Percentiles rank a stretch among this genome's conserved stretches.
These are phyloP conservation scores for Dictyostelium purpureum DNA, from an alignment of 78 protist genomes.

Conservation along the genomic window DNA sequence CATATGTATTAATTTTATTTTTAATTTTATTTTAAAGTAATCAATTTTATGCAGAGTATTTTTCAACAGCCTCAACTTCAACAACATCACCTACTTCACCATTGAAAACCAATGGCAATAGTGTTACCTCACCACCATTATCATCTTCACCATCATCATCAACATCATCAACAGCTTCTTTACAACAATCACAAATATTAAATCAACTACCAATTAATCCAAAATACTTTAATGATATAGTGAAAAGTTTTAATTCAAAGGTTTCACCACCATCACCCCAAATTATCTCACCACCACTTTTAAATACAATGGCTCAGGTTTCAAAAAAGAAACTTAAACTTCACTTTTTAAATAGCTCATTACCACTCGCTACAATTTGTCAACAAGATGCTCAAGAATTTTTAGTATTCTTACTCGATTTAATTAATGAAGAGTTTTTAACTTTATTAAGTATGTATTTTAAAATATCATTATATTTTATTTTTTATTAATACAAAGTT, in stretches of 20 bases:
- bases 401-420: conserved; percentile 34
- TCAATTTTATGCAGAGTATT: conserved; percentile 32
- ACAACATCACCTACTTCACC: neutral
- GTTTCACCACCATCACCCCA: conserved; percentile 29
- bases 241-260: conserved; percentile 53
- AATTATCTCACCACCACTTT: neutral
- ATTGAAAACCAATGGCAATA: neutral
- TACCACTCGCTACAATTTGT: conserved; percentile 9
- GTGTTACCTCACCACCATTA: neutral
- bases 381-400: conserved; percentile 81
- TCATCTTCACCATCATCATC: neutral
- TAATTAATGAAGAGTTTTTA: conserved; percentile 69
- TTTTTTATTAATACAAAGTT: neutral
- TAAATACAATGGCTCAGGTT: neutral
- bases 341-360: neutral
- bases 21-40: neutral
- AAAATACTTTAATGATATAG: conserved; percentile 64
- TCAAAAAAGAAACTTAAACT: conserved; percentile 51
- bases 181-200: neutral
- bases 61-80: neutral
- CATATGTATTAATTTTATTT: neutral
- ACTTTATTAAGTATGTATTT: conserved; percentile 30
- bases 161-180: neutral
- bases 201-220: conserved; percentile 44
- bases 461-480: no score